Percentiles rank a stretch among this genome's conserved stretches.
These are phyloP conservation scores for Thymus mandschuricus DNA, from an alignment of 257 asterid genomes.

Conservation along the genomic window DNA sequence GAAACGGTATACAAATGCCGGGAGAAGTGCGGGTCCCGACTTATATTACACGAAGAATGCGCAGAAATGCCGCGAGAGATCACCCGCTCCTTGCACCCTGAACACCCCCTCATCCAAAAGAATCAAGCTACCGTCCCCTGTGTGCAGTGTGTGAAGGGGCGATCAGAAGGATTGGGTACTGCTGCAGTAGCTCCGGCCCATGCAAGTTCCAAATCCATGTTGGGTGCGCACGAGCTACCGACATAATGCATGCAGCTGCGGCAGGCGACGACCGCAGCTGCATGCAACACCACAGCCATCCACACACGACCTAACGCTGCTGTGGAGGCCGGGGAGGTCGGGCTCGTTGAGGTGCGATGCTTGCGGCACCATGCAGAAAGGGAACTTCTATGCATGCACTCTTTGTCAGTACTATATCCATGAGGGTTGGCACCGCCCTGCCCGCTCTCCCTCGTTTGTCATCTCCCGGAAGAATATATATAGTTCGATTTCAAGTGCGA, in stretches of 20 bases:
- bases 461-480: background rate
- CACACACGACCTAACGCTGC: background rate
- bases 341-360: constrained; percentile 12
- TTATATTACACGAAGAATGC: background rate
- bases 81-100: constrained; percentile 6
- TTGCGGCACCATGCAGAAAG: constrained; percentile 7
- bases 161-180: background rate
- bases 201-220: background rate
- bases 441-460: background rate
- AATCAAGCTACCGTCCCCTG: background rate
- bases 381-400: constrained; percentile 3
- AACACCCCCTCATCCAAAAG: constrained; percentile 7
- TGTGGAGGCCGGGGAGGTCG: background rate
- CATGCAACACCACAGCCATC: constrained; percentile 2
- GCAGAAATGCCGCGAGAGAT: constrained; percentile 23
- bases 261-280: no score
- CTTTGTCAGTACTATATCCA: background rate
- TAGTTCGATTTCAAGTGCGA: background rate
- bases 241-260: background rate
- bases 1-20: background rate
- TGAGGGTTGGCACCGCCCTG: constrained; percentile 4
- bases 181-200: background rate
- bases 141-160: background rate
- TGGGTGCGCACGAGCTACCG: background rate
- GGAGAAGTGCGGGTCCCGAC: background rate